A percentile compares a stretch with the other conserved stretches of the same genome.
These are phyloP conservation scores for Amylostereum areolatum DNA, from an alignment of 1,284 basidiomycete genomes.

Conservation along the genomic window DNA sequence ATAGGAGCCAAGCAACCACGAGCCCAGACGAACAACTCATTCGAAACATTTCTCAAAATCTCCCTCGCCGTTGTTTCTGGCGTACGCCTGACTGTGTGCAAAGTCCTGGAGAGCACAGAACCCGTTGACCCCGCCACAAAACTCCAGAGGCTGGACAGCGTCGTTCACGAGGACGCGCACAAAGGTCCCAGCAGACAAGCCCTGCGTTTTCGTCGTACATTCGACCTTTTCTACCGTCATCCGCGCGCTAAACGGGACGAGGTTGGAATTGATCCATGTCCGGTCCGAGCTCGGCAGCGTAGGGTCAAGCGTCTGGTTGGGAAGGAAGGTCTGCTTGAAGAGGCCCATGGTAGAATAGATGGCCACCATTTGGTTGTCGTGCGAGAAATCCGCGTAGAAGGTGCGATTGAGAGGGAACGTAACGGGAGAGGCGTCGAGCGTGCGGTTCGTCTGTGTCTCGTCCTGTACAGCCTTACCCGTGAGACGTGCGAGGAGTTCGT, in stretches of 20 bases:
- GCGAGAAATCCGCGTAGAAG: conserved; percentile 74
- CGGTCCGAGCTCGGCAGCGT: conserved; percentile 30
- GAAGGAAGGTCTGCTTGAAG: conserved; percentile 35
- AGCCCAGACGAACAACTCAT: no score
- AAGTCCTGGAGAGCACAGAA: conserved; percentile 65
- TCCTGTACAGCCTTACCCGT: conserved; percentile 56
- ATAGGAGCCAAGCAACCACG: no score
- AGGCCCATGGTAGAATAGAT: conserved; percentile 73
- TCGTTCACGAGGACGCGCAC: conserved; percentile 67
- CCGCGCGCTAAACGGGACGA: conserved; percentile 61
- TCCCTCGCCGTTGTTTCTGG: conserved; percentile 56
- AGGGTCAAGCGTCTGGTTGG: conserved; percentile 33
- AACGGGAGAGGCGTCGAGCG: conserved; percentile 54
- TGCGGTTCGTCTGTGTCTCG: conserved; percentile 74
- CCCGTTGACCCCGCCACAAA: conserved; percentile 52
- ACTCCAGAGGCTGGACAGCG: conserved; percentile 53
- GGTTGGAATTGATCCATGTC: conserved; percentile 52
- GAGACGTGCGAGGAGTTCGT: conserved; percentile 80
- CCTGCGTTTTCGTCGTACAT: conserved; percentile 24
- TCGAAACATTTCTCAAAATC: conserved; percentile 54
- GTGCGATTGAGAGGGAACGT: conserved; percentile 72
- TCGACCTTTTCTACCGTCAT: conserved; percentile 58
- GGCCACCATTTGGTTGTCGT: conserved; percentile 78
- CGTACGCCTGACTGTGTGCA: conserved; percentile 65
- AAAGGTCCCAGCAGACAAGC: conserved; percentile 28